Conservation (phyloP, 108 stramenopile species). For the Cyclotella atomus region DNA sequence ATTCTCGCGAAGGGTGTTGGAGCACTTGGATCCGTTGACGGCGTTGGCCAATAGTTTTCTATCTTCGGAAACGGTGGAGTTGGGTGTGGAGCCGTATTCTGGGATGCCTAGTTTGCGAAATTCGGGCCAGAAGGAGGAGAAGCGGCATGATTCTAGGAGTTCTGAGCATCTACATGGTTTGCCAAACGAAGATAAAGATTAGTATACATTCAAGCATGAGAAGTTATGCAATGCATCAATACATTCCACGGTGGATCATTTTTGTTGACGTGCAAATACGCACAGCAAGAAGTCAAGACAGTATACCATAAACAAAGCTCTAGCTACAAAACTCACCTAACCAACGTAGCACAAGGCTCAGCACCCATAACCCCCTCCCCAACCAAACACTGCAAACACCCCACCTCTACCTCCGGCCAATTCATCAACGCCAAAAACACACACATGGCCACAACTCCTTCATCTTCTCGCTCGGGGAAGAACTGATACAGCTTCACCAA, state of each 20-base stretch:
- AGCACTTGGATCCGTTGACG: slow-evolving; percentile 46
- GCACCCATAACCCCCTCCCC: slow-evolving; percentile 63
- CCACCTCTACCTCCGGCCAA: slow-evolving; percentile 69
- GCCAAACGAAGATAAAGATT: too few species aligned
- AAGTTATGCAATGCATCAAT: background rate
- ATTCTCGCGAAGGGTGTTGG: slow-evolving; percentile 48
- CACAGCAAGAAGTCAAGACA: background rate
- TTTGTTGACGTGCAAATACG: too few species aligned
- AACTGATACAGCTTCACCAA: slow-evolving; percentile 85
- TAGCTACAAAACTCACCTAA: slow-evolving; percentile 31
- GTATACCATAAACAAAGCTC: background rate
- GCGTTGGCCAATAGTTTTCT: slow-evolving; percentile 44
- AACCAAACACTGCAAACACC: slow-evolving; percentile 75
- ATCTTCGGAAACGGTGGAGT: slow-evolving; percentile 48
- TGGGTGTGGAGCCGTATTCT: slow-evolving; percentile 40
- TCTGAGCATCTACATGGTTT: slow-evolving; percentile 48
- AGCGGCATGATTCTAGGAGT: slow-evolving; percentile 76
- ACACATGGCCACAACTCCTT: slow-evolving; percentile 45
- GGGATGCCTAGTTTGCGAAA: slow-evolving; percentile 55
- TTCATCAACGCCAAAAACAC: slow-evolving; percentile 71
- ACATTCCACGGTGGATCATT: background rate
- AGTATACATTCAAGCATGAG: too few species aligned
- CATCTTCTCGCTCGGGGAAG: slow-evolving; percentile 46
- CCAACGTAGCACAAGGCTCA: slow-evolving; percentile 69
- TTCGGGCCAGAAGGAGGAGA: slow-evolving; percentile 77